Percentiles rank a stretch among this genome's conserved stretches.
Conservation (phyloP, 2,329 filamentous ascomycete species). For the Aureobasidium sp. region DNA sequence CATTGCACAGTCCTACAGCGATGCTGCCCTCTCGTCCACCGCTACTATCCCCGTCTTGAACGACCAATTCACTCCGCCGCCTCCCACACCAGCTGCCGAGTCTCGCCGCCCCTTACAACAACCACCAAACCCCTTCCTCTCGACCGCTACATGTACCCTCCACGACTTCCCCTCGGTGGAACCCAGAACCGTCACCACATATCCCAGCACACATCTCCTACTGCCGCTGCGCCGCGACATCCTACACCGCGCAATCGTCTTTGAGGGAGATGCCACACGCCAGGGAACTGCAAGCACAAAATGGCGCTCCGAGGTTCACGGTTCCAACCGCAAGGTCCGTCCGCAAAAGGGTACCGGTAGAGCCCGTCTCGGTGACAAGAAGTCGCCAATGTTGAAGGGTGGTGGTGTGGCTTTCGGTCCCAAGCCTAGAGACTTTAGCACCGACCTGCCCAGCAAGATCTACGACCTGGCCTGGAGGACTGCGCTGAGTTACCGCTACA, state of each 20-base stretch:
- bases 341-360: constrained; percentile 79
- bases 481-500: constrained; percentile 84
- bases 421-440: constrained; percentile 82
- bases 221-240: constrained; percentile 85
- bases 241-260: constrained; percentile 83
- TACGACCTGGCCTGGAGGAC: constrained; percentile 96
- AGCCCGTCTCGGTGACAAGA: constrained; percentile 71
- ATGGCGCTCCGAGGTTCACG: constrained; percentile 73
- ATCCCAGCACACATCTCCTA: constrained; percentile 72
- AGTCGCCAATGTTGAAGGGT: constrained; percentile 72
- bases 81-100: constrained; percentile 8
- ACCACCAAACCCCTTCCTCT: constrained; percentile 37
- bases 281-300: constrained; percentile 80
- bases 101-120: constrained; percentile 16
- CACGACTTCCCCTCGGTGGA: constrained; percentile 87
- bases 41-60: constrained; percentile 16
- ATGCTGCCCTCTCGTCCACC: constrained; percentile 28
- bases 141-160: constrained; percentile 70
- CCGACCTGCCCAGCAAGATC: constrained; percentile 73
- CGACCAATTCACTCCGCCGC: constrained; percentile 15
- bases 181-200: constrained; percentile 67
- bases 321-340: constrained; percentile 71
- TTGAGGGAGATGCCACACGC: constrained; percentile 81
- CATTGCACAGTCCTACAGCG: constrained; percentile 27
- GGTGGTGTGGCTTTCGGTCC: constrained; percentile 86